Percentiles rank a stretch among this genome's conserved stretches.
Evolutionary conservation across 176 grass and related monocot species (phyloP).

Genomic region (Puya raimondii): DNA sequence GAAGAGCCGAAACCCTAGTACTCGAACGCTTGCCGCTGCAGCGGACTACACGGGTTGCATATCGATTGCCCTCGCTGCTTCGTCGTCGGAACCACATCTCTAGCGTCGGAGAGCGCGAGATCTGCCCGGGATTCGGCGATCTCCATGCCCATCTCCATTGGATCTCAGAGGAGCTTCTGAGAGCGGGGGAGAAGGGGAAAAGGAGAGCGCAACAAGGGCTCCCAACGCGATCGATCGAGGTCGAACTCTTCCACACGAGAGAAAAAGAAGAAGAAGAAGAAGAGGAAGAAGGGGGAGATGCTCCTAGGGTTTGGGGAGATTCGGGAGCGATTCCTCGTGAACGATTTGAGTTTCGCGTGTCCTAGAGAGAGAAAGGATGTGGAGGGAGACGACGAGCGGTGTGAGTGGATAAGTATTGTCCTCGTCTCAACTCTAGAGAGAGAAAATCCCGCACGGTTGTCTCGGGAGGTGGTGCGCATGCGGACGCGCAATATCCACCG

Average conservation of each 20-base stretch:
- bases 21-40: neutral
- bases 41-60: neutral
- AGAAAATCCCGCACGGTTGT: no score
- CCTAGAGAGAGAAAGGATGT: neutral
- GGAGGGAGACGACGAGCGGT: neutral
- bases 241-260: neutral
- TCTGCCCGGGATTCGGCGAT: neutral
- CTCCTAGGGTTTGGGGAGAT: constrained; percentile 7
- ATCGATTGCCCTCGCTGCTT: constrained; percentile 14
- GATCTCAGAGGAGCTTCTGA: constrained; percentile 10
- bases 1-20: constrained; percentile 21
- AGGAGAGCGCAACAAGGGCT: neutral
- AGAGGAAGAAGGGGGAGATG: constrained; percentile 12
- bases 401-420: neutral
- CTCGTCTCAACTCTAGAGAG: neutral
- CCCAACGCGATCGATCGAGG: neutral
- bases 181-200: neutral
- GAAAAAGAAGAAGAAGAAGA: neutral
- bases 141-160: constrained; percentile 28
- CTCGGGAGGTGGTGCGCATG: no score
- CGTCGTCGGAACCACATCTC: constrained; percentile 8
- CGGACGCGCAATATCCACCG: no score
- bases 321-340: constrained; percentile 7
- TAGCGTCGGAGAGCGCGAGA: constrained; percentile 12
- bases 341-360: neutral